A percentile compares a stretch with the other conserved stretches of the same genome.
Evolutionary conservation across 345 rosid species (phyloP).

Genomic region (Iberis pinnata): DNA sequence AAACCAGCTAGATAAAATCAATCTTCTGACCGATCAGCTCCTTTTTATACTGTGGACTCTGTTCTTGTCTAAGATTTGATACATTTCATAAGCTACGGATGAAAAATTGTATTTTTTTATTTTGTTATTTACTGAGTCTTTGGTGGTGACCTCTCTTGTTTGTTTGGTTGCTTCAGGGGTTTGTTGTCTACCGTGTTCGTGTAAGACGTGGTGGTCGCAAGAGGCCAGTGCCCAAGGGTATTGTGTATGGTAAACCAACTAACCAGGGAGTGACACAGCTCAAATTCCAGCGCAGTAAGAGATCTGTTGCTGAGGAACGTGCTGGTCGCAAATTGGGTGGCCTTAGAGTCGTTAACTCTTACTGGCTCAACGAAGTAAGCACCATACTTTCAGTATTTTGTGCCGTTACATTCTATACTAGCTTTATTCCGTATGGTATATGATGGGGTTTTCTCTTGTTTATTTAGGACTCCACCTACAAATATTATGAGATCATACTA

Average conservation of each 20-base stretch:
- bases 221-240: constrained; percentile 86
- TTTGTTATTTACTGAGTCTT: background rate
- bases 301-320: constrained; percentile 81
- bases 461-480: constrained; percentile 69
- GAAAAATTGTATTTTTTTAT: background rate
- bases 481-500: constrained; percentile 64
- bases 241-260: constrained; percentile 83
- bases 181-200: constrained; percentile 70
- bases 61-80: constrained; percentile 31
- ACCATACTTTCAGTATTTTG: too few relatives aligned
- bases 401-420: too few relatives aligned
- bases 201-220: constrained; percentile 88
- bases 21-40: constrained; percentile 26
- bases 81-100: background rate
- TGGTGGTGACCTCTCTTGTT: background rate
- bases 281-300: constrained; percentile 76
- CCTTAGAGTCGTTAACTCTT: constrained; percentile 71
- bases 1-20: constrained; percentile 25
- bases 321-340: constrained; percentile 73
- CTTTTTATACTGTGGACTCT: constrained; percentile 25
- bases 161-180: constrained; percentile 33
- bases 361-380: constrained; percentile 77
- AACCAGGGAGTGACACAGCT: constrained; percentile 86
- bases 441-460: background rate
- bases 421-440: too few relatives aligned